A percentile compares a stretch with the other conserved stretches of the same genome.
Conservation (phyloP, 1,284 basidiomycete genomes). For the Heliocybe sulcata region DNA sequence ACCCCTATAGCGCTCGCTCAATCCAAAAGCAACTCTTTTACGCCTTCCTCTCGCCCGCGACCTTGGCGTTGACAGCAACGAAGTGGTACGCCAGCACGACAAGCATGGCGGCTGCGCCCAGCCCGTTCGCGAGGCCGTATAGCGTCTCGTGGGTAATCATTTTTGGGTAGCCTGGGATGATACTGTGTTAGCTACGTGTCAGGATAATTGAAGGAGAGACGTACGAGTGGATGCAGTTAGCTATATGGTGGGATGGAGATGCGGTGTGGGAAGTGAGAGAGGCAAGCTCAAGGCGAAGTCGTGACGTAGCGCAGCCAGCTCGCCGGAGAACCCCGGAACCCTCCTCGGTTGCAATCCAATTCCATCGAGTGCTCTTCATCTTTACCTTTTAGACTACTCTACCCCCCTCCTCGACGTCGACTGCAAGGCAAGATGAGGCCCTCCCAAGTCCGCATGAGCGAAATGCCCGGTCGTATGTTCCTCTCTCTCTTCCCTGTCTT, state of each 20-base stretch:
- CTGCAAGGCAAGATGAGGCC: slow-evolving; percentile 63
- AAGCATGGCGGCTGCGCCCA: slow-evolving; percentile 78
- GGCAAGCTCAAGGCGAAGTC: not conserved
- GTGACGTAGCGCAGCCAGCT: not conserved
- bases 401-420: slow-evolving; percentile 6
- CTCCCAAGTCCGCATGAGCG: slow-evolving; percentile 48
- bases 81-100: slow-evolving; percentile 85
- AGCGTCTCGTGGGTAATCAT: slow-evolving; percentile 80
- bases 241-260: not conserved
- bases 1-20: not conserved
- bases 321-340: slow-evolving; percentile 2
- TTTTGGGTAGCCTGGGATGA: not conserved
- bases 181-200: not conserved
- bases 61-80: slow-evolving; percentile 72
- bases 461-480: slow-evolving; percentile 75
- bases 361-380: not conserved
- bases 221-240: not conserved
- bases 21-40: not conserved
- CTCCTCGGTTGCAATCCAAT: not conserved
- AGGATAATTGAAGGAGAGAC: not conserved
- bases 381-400: slow-evolving; percentile 6
- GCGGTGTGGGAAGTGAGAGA: not conserved
- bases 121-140: slow-evolving; percentile 76
- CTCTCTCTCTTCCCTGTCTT: not conserved
- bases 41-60: slow-evolving; percentile 14